Percentiles rank a stretch among this genome's conserved stretches.
Conservation (phyloP, 2,329 filamentous ascomycete genomes). For the Epichloe coenophiala region DNA sequence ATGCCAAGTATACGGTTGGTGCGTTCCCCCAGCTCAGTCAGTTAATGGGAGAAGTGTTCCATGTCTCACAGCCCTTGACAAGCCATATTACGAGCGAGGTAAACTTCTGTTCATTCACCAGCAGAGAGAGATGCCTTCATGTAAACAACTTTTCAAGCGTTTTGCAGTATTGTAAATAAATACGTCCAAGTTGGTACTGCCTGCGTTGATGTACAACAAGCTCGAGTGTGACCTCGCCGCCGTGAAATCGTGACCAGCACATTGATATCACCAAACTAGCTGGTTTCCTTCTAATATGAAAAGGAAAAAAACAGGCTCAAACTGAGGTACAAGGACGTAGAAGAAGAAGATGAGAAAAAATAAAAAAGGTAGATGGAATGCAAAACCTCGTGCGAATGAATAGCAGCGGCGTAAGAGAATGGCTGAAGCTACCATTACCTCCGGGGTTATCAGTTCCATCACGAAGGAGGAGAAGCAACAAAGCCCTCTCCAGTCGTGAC, state of each 20-base stretch:
- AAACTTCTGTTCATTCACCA: neutral
- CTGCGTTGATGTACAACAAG: too few species aligned
- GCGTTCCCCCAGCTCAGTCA: too few species aligned
- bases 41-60: too few species aligned
- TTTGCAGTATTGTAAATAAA: constrained; percentile 3
- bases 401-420: neutral
- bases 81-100: too few species aligned
- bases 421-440: neutral
- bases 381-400: neutral
- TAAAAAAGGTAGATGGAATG: neutral
- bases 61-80: too few species aligned
- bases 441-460: neutral
- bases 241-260: constrained; percentile 20
- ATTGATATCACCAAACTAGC: constrained; percentile 10
- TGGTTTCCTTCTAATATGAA: neutral
- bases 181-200: neutral
- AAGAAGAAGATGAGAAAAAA: neutral
- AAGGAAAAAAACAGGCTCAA: neutral
- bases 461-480: neutral
- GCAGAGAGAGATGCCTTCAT: neutral
- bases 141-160: neutral
- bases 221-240: constrained; percentile 7
- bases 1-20: too few species aligned
- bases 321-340: neutral
- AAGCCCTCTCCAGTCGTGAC: constrained; percentile 24